Evolutionary conservation across 768 basidiomycete species (phyloP).

Genomic region (Exidia glandulosa): DNA sequence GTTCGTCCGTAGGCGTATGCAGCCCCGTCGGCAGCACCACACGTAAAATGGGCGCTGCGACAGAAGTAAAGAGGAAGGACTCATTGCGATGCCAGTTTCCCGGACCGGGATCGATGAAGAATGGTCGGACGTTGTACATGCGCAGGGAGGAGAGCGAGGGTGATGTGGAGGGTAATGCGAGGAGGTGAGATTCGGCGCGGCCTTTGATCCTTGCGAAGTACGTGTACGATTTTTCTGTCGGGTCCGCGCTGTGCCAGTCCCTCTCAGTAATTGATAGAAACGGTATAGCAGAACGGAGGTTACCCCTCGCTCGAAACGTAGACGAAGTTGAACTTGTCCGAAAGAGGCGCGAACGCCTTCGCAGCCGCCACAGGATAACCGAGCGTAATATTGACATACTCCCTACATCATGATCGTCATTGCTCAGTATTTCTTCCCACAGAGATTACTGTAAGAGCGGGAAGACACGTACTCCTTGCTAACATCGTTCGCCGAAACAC

Average conservation of each 20-base stretch:
- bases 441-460: not conserved
- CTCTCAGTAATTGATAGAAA: not conserved
- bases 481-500: conserved; percentile 17
- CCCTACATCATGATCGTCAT: conserved; percentile 3
- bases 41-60: not conserved
- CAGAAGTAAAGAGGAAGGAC: not conserved
- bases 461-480: conserved; percentile 13
- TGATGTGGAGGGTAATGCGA: conserved; percentile 3
- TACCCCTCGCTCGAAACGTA: conserved; percentile 20
- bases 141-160: conserved; percentile 10
- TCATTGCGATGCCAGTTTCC: not conserved
- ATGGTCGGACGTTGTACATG: conserved; percentile 16
- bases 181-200: conserved; percentile 14
- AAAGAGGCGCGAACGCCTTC: conserved; percentile 9
- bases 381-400: conserved; percentile 18
- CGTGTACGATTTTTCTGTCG: conserved; percentile 11
- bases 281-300: not conserved
- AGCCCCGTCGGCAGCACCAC: not conserved
- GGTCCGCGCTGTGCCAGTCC: conserved; percentile 12
- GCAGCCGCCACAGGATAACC: conserved; percentile 19
- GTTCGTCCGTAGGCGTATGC: conserved; percentile 10
- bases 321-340: conserved; percentile 15
- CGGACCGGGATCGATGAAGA: conserved; percentile 2
- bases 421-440: not conserved
- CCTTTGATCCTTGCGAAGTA: conserved; percentile 18